These are phyloP conservation scores for Miamiensis avidus DNA, from an alignment of 169 alveolate species.

Conservation along the genomic window DNA sequence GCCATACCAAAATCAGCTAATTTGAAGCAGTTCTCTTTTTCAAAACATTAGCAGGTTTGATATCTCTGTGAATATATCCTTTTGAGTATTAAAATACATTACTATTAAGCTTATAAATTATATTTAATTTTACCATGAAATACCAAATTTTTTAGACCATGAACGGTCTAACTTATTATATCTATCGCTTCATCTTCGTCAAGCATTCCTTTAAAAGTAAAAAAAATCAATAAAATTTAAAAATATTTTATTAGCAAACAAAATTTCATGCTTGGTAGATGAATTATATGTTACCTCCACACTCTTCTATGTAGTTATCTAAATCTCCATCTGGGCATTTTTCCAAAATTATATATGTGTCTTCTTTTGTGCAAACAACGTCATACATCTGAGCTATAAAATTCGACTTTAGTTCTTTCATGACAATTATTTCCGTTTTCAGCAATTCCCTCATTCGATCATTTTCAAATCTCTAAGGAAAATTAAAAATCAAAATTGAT, in stretches of 20 bases:
- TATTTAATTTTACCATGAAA: background rate
- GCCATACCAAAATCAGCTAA: slow-evolving; percentile 35
- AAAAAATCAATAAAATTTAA: slow-evolving; percentile 6
- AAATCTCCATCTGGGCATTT: background rate
- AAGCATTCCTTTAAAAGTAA: background rate
- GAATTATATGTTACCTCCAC: too few relatives aligned
- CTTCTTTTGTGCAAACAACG: background rate
- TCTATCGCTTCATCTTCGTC: slow-evolving; percentile 3
- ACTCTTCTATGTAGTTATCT: background rate
- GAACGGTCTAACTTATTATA: slow-evolving; percentile 1
- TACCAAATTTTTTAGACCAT: slow-evolving; percentile 7
- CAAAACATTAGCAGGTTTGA: slow-evolving; percentile 27
- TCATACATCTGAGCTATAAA: background rate
- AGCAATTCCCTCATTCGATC: background rate
- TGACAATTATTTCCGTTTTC: background rate
- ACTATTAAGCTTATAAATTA: too few relatives aligned
- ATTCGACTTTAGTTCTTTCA: background rate
- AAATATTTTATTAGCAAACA: too few relatives aligned
- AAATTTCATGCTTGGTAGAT: too few relatives aligned
- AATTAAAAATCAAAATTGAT: background rate
- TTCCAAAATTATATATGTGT: background rate
- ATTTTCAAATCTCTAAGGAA: background rate
- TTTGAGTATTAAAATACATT: too few relatives aligned
- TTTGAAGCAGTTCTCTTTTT: slow-evolving; percentile 1
- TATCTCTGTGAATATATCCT: slow-evolving; percentile 28